Percentiles rank a stretch among this genome's conserved stretches.
Evolutionary conservation across 2,329 filamentous ascomycete genomes (phyloP).

Genomic region (Colletotrichum camelliae): DNA sequence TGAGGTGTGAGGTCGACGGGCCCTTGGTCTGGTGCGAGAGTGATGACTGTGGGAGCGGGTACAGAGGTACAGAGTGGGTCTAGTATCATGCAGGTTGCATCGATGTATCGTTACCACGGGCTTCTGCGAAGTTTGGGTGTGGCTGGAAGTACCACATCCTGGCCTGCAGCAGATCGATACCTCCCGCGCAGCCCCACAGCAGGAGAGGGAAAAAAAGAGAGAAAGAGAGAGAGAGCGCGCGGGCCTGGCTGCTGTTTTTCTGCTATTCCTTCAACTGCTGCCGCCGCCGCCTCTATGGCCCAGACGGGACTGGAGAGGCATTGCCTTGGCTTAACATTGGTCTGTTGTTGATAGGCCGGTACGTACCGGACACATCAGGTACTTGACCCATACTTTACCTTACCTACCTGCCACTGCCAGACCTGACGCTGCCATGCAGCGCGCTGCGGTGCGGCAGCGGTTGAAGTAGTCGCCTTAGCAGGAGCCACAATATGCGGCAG

Average conservation of each 20-base stretch:
- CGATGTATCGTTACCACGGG: not conserved
- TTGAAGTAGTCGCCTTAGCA: not conserved
- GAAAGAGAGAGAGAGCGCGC: not conserved
- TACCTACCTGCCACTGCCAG: too few species aligned
- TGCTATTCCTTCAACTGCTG: not conserved
- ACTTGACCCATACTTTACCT: not conserved
- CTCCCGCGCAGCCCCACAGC: conserved; percentile 15
- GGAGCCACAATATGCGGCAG: not conserved
- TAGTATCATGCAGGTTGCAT: conserved; percentile 17
- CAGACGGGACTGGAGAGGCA: not conserved
- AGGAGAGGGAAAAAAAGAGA: not conserved
- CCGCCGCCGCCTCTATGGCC: conserved; percentile 1
- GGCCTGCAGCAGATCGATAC: conserved; percentile 8
- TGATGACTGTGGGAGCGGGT: conserved; percentile 22
- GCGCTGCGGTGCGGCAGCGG: not conserved
- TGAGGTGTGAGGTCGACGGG: conserved; percentile 20
- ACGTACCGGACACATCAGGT: not conserved
- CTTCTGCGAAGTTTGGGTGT: not conserved
- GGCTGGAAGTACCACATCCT: not conserved
- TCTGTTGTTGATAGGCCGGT: not conserved
- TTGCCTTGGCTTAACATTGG: conserved; percentile 1
- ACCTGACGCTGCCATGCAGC: not conserved
- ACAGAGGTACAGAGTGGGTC: conserved; percentile 15
- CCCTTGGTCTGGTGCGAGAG: conserved; percentile 15
- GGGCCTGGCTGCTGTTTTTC: not conserved